Base-by-base conservation (phyloP, 23 red algal species). In the Chondrus crispus region DNA sequence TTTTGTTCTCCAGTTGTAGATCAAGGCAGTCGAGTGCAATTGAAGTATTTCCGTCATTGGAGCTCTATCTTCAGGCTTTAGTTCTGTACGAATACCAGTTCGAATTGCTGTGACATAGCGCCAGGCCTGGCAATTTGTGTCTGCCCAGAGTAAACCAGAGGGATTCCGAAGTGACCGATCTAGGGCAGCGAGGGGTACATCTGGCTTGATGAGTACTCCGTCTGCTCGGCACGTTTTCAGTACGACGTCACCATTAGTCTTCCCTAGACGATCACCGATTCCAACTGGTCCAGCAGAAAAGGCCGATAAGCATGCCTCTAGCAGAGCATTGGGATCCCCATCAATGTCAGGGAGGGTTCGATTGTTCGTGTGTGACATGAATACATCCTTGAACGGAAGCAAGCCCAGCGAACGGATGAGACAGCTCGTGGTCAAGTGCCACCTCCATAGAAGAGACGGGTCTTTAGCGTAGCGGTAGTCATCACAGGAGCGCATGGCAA, bases 391-490 rank as follows among this genome's bases (percentile, higher is more conserved):
- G 62, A 91, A 91, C 6, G 88, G 88, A 33, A 51, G 64, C 14
- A 91, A 51, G 18, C 88, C 88, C 54, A 91, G 60, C 12, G 40
- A 40, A 71, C 77, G 53, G 8, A 91, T 71, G 2, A 91, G 35
- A 18, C 29, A 5, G 32, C 88, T 91, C 39, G 60, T 62, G 52
- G 46, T 68, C 47, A 91, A 57, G 35, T 91, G 88, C 88, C 88
- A 91, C 33, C 88, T 68, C 88, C 88, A 91, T 24, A 91, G 57
- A 30, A 82, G 81, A 36, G 74, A 81, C 22, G 88, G 74, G 38
- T 91, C 88, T 39, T 81, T 47, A 2, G 88, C 88, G 62, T 91
- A 91, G 51, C 88, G 72, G 50, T 91, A 91, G 55, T 91, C 88
- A 42, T 91, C 88, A 39, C 88, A 82, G 44, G 74, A 82, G 14